These are phyloP conservation scores for Vaccinium myrtillus DNA, from an alignment of 148 eudicot species.

Conservation along the genomic window DNA sequence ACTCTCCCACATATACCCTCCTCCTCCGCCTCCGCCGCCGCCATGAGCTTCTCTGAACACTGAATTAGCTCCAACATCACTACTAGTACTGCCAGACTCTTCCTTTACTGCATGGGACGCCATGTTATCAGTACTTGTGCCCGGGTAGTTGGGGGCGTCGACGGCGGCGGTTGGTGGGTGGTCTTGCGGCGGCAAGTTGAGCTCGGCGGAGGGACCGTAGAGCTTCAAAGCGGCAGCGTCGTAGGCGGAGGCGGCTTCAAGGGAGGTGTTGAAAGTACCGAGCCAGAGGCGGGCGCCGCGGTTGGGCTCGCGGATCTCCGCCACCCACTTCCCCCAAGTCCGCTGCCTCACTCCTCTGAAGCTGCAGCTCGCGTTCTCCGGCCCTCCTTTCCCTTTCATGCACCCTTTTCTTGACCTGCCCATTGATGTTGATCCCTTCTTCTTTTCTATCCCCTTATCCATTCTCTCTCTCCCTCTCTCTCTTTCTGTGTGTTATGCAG, in stretches of 20 bases:
- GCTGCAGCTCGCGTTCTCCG: slow-evolving; percentile 17
- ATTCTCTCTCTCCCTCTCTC: neutral
- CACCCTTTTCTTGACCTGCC: slow-evolving; percentile 20
- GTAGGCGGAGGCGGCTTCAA: slow-evolving; percentile 13
- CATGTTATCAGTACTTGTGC: neutral
- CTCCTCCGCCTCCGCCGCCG: neutral
- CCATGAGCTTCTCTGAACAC: neutral
- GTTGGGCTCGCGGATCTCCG: slow-evolving; percentile 18
- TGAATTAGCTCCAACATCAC: neutral
- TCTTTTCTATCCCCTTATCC: neutral
- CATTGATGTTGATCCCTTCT: neutral
- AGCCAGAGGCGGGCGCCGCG: slow-evolving; percentile 17
- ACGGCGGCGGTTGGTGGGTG: neutral
- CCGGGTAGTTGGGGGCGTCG: neutral
- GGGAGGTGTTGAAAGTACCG: slow-evolving; percentile 17
- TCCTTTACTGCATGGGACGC: neutral
- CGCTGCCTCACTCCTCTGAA: slow-evolving; percentile 21
- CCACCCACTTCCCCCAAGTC: slow-evolving; percentile 23
- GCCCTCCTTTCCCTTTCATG: slow-evolving; percentile 27
- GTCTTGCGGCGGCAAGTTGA: slow-evolving; percentile 14
- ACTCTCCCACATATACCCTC: neutral
- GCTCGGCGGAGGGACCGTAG: slow-evolving; percentile 17
- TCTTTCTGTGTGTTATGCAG: too few relatives aligned
- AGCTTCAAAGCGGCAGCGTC: slow-evolving; percentile 10
- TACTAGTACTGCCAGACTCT: neutral